Base-by-base conservation (phyloP, 2,329 filamentous ascomycete species). In the Aureobasidium uvarum region DNA sequence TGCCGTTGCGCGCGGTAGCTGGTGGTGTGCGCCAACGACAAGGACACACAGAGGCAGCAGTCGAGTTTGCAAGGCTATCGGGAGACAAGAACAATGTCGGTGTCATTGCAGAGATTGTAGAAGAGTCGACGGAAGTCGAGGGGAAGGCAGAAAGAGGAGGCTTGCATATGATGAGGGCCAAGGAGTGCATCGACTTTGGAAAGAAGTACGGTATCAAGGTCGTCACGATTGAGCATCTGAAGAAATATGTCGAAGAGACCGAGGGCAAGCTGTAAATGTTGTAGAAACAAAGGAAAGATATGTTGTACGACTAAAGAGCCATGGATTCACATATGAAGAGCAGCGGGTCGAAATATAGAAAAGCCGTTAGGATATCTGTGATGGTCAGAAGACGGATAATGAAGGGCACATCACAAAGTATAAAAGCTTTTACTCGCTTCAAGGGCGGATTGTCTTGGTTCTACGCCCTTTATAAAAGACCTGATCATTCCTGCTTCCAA, bases 171-270 rank as follows among this genome's bases (percentile, higher is more conserved):
- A 88, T 98, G 87, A 81, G 92, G 70, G 86, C 92, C 69, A 92
- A 96, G 80, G 90, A 86, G 43, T 97, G 93, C 79, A 81, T 99
- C 74, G 85, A 83, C 59, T 99, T 99, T 83, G 95, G 92, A 33
- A 86, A 87, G 77, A 87, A 84, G 78, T 98, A 90, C 87, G 92
- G 92, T 5, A 81, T 99, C 71, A 95, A 90, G 81, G 92, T 96
- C 66, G 96, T 93, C 79, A 98, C 95, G 36, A 98, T 99, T 79
- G 92, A 94, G 75, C 92, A 94, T 78, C 78, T 99, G 78, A 89
- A 94, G 33, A 82, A 81, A 66, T 90, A 96, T 76, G 80, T 96
- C 66, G 89, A 95, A 77, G 88, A 86, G 81, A 87, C 83, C 45
- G 88, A 93, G 79, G 88, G 87, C 7, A 76, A 74, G 70, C 25